Base-by-base conservation (phyloP, 148 eudicot species). In the Rhododendron ovatum region DNA sequence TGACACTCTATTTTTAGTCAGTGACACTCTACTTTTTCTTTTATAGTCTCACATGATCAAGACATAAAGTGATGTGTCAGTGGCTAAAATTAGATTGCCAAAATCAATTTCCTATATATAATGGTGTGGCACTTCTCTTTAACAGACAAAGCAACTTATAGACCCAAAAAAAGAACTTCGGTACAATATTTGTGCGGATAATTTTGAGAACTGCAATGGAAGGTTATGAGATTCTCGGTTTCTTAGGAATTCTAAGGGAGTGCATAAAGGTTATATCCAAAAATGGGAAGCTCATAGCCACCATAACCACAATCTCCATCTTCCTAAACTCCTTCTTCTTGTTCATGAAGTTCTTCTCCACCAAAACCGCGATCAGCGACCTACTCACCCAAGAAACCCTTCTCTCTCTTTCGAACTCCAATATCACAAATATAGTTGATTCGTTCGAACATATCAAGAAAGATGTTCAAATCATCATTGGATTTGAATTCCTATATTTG, bases 241-340 rank as follows among this genome's bases (percentile, higher is more conserved):
- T 81, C 48, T 37, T 87, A 35, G 69, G 20, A 20, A 85, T 89
- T 83, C 82, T 89, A 18, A 84, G 61, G 30, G 91, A 78, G 83
- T 82, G 84, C 24, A 9, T 82, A 43, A 77, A 84, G 55, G 20
- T 82, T 53, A 50, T 89, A 14, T 45, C 87, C 37, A 82, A 89
- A 82, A 87, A 89, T 82, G 84, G 86, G 20, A 84, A 77, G 79
- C 81, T 84, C 80, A 82, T 89, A 71, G 48, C 86, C 50, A 41
- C 79, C 81, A 82, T 79, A 87, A 47, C 69, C 50, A 18, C 76
- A 26, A n/a, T 84, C 20, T 33, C 78, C 26, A 81, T 81, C 47
- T 3, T 81, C 83, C 71, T 81, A 3, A 18, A 47, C 26, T 81
- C 83, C 9, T 18, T 81, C 63, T 48, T 35, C 69, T 20, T 35